Percentiles rank a stretch among this genome's conserved stretches.
Conservation (phyloP, 805 yeast species). For the Metschnikowia henanensis region DNA sequence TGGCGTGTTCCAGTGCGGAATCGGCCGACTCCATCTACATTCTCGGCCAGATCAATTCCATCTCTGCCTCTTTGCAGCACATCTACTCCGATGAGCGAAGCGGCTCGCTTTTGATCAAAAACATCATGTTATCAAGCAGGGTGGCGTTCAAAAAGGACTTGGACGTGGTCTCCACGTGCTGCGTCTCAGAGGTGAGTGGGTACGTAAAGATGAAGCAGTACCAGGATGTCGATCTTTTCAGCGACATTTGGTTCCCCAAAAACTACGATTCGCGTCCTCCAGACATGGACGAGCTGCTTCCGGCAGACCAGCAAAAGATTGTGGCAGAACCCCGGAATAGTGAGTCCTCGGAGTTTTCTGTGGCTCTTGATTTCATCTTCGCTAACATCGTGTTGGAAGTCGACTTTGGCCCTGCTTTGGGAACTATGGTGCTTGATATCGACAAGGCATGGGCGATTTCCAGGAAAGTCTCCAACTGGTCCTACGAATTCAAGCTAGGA, state of each 20-base stretch:
- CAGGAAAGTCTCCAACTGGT: conserved; percentile 64
- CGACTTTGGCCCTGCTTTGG: conserved; percentile 84
- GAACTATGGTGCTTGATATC: conserved; percentile 54
- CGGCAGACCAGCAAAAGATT: not conserved
- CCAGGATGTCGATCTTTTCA: conserved; percentile 81
- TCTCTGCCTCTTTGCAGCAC: conserved; percentile 80
- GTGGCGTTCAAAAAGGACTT: conserved; percentile 42
- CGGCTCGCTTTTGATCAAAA: conserved; percentile 57
- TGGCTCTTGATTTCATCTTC: conserved; percentile 63
- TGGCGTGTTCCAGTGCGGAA: conserved; percentile 47
- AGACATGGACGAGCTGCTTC: not conserved
- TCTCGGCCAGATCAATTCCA: conserved; percentile 46
- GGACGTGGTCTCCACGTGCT: conserved; percentile 50
- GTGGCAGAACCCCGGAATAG: too few species aligned
- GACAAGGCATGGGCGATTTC: conserved; percentile 70
- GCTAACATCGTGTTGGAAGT: conserved; percentile 53
- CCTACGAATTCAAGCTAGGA: conserved; percentile 67
- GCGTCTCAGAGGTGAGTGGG: conserved; percentile 54
- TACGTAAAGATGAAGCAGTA: conserved; percentile 79
- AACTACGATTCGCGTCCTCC: not conserved
- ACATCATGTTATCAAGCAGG: conserved; percentile 48
- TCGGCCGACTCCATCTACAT: conserved; percentile 11
- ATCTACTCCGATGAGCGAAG: conserved; percentile 88
- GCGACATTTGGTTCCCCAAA: conserved; percentile 75
- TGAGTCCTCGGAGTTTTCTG: conserved; percentile 58